phyloP scores from a whole-genome alignment of 805 yeast genomes.

The Candida xiaguanensis region DNA sequence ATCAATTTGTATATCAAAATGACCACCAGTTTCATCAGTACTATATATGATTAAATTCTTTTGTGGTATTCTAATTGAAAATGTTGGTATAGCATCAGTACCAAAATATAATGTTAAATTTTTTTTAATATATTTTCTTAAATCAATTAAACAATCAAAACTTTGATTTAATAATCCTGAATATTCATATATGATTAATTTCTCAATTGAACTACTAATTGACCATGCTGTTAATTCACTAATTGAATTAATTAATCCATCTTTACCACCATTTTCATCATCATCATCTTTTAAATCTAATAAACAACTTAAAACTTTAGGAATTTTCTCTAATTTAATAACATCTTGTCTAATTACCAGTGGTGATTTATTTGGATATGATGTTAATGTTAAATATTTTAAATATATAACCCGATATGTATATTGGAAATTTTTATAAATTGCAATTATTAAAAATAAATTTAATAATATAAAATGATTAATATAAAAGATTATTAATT shows the following conservation, averaged over 20 bases:
- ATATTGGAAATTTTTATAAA: conserved; percentile 50
- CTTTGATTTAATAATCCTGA: conserved; percentile 60
- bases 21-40: conserved; percentile 23
- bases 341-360: conserved; percentile 85
- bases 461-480: conserved; percentile 49
- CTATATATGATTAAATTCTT: conserved; percentile 44
- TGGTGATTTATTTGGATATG: conserved; percentile 71
- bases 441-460: conserved; percentile 54
- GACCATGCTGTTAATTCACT: conserved; percentile 85
- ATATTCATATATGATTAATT: conserved; percentile 72
- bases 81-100: conserved; percentile 59
- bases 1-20: conserved; percentile 56
- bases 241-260: conserved; percentile 72
- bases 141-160: conserved; percentile 35
- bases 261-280: conserved; percentile 86
- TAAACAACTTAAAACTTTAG: conserved; percentile 73
- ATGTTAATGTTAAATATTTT: conserved; percentile 57
- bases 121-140: conserved; percentile 53
- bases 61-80: conserved; percentile 65
- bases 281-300: conserved; percentile 68
- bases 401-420: conserved; percentile 51
- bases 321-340: conserved; percentile 66
- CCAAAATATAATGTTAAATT: conserved; percentile 75
- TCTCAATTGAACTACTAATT: conserved; percentile 78
- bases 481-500: conserved; percentile 15